Conservation (phyloP, 2,329 filamentous ascomycete genomes). For the Trichoderma asperellum region DNA sequence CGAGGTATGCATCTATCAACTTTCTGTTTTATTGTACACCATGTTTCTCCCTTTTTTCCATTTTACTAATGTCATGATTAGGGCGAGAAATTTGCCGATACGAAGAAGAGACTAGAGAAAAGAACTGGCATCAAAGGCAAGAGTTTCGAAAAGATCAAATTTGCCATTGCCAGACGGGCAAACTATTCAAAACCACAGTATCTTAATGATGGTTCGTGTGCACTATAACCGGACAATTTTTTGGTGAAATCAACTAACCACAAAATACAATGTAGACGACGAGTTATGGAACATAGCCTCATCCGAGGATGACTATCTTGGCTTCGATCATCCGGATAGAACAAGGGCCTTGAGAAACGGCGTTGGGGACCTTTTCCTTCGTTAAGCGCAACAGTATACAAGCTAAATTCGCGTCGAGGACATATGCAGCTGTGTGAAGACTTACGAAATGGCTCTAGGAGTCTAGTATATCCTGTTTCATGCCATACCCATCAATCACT, state of each 20-base stretch:
- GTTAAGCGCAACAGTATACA: slow-evolving; percentile 34
- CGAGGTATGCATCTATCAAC: slow-evolving; percentile 56
- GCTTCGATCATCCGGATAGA: slow-evolving; percentile 68
- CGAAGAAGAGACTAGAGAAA: slow-evolving; percentile 91
- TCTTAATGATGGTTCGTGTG: slow-evolving; percentile 74
- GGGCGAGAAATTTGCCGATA: slow-evolving; percentile 86
- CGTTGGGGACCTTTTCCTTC: slow-evolving; percentile 65
- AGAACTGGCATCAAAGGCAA: slow-evolving; percentile 96
- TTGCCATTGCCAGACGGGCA: slow-evolving; percentile 75
- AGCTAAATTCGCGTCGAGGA: slow-evolving; percentile 1
- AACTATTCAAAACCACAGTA: slow-evolving; percentile 79
- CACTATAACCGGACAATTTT: neutral
- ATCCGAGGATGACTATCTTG: slow-evolving; percentile 64
- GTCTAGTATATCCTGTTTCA: slow-evolving; percentile 30
- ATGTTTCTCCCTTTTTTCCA: neutral
- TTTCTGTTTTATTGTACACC: neutral
- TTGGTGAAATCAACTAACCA: neutral
- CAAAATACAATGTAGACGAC: slow-evolving; percentile 54
- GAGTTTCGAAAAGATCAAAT: slow-evolving; percentile 98
- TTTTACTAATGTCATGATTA: slow-evolving; percentile 42
- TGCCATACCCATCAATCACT: slow-evolving; percentile 27
- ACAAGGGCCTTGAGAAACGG: slow-evolving; percentile 62
- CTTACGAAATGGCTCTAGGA: slow-evolving; percentile 14
- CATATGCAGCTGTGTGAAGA: neutral
- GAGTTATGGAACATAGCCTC: slow-evolving; percentile 57